Conservation (phyloP, 1,284 basidiomycete genomes). For the Neonothopanus nambi region DNA sequence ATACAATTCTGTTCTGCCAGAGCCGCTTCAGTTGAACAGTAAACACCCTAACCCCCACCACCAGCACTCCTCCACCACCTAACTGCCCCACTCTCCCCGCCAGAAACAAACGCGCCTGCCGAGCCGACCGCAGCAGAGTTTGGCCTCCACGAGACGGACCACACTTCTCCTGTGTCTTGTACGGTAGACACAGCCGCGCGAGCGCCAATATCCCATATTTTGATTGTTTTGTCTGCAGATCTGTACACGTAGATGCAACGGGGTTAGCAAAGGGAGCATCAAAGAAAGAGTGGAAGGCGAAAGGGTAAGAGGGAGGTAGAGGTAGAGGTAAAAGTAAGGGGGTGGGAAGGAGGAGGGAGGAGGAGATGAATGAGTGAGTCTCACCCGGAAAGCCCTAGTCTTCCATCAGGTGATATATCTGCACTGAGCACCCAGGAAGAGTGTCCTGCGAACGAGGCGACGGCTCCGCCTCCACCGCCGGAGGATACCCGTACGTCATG, state of each 20-base stretch:
- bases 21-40: too few relatives aligned
- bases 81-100: constrained; percentile 78
- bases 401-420: constrained; percentile 78
- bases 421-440: constrained; percentile 83
- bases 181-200: constrained; percentile 77
- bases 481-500: constrained; percentile 77
- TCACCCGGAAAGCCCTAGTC: constrained; percentile 78
- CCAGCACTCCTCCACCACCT: constrained; percentile 79
- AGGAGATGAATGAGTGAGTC: constrained; percentile 22
- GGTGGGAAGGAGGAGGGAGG: background rate
- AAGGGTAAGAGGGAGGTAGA: too few relatives aligned
- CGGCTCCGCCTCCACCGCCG: constrained; percentile 71
- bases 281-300: too few relatives aligned
- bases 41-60: constrained; percentile 8
- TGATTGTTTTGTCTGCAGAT: constrained; percentile 83
- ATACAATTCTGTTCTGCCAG: too few relatives aligned
- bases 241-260: constrained; percentile 34
- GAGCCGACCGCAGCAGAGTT: constrained; percentile 52
- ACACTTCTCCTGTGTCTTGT: constrained; percentile 79
- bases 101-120: constrained; percentile 73
- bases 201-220: constrained; percentile 85
- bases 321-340: too few relatives aligned
- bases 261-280: too few relatives aligned
- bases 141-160: constrained; percentile 84
- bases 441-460: constrained; percentile 82